Evolutionary conservation across 495 filamentous ascomycete species (phyloP), one percentile per base, ranked within the genome.

Genomic region (Penicillium flavigenum): DNA sequence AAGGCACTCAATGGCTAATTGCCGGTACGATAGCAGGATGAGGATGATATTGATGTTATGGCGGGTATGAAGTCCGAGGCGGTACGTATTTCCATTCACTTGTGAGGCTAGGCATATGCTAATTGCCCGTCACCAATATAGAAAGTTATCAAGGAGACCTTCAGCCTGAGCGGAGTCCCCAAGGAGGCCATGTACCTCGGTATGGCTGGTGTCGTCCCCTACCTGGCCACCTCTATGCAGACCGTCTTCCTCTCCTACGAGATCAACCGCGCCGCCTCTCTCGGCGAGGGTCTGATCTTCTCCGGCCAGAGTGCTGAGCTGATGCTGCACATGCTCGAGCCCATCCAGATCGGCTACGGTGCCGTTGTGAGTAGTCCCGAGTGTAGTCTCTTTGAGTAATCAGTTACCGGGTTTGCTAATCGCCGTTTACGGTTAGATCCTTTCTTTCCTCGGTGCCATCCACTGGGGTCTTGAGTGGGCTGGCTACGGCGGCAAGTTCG

Each of bases 371-470:
- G 89, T 79, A 42, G 29, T 16, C 44, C 41, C 43, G 3, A 36
- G 14, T 43, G 10, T 49, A 44, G 4, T 39, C 16, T 57, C 32
- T 24, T 44, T 20, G 24, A 58, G 22, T 8, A 46, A 20, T 29
- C 14, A 16, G 8, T 53, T 54, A 29, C 16, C 16, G 22, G 22
- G 10, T 47, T 55, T 38, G 38, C 57, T 64, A 41, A 62, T 51
- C 22, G 54, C 34, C 29, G 20, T 36, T 49, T 20, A 12, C 12
- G 49, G 26, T 12, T 59, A 90, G 87, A 92, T 97, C 63, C 87
- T 97, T 65, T 96, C 92, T 45, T 98, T 98, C 82, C 83, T 98
- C 22, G 94, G 94, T 47, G 94, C 95, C 36, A 85, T 97, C 64
- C 94, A 98, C 73, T 98, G 95, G 95, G 90, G 90, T 61, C 75